Percentiles rank a stretch among this genome's conserved stretches.
phyloP scores from a whole-genome alignment of 495 filamentous ascomycete species.

The Xylaria grammica region DNA sequence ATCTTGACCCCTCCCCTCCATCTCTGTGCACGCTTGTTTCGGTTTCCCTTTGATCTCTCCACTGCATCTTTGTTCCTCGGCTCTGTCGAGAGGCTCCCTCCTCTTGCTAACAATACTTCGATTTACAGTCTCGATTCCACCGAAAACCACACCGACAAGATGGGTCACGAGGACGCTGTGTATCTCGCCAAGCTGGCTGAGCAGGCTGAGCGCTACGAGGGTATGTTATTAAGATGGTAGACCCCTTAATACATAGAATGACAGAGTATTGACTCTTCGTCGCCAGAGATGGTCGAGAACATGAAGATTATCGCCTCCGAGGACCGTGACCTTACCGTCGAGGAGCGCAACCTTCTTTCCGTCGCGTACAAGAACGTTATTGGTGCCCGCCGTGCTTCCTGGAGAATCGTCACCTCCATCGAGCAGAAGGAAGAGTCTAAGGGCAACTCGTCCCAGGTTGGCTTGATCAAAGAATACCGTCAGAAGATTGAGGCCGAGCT shows the following conservation, averaged over 20 bases:
- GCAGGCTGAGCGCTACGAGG: conserved; percentile 99
- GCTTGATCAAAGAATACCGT: conserved; percentile 98
- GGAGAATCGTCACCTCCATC: conserved; percentile 99
- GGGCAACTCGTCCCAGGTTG: conserved; percentile 92
- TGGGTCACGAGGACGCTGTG: conserved; percentile 99
- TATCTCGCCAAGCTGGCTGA: conserved; percentile 99
- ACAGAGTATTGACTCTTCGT: conserved; percentile 31
- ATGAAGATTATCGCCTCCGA: conserved; percentile 99
- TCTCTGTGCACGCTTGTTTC: conserved; percentile 21
- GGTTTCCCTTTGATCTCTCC: conserved; percentile 12
- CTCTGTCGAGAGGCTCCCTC: conserved; percentile 24
- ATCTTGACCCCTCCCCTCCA: background rate
- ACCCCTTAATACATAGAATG: background rate
- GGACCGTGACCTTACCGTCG: conserved; percentile 96
- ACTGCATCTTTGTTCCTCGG: conserved; percentile 28
- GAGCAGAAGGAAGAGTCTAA: conserved; percentile 99
- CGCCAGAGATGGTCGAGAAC: conserved; percentile 98
- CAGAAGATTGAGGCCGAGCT: conserved; percentile 99
- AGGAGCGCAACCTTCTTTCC: conserved; percentile 98
- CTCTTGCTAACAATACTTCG: conserved; percentile 34
- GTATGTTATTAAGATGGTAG: conserved; percentile 59
- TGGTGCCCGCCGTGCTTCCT: conserved; percentile 96
- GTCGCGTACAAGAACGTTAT: conserved; percentile 99
- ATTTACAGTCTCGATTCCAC: conserved; percentile 25
- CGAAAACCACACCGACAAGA: conserved; percentile 60